Evolutionary conservation across 192 early-diverging fungal genomes (phyloP), one percentile per base, ranked within the genome.

Genomic region (Entrophospora sp.): DNA sequence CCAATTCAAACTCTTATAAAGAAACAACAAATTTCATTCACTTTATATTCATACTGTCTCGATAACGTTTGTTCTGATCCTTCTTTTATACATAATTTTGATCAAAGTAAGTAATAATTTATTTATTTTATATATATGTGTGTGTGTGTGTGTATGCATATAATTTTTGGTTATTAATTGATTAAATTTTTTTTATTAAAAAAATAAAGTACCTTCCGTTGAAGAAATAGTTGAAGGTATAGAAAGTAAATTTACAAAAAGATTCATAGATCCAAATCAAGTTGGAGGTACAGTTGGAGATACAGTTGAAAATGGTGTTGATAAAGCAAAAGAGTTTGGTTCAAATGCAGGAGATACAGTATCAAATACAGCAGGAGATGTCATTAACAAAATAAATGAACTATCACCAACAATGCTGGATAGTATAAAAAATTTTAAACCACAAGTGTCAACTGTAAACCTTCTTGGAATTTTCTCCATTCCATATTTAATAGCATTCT

Each of bases 1-100:
- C n/a, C 6, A 8, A 56, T 66, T 24, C 24, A 25, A 18, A 9
- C 1, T 5, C 18, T 66, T 16, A 53, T 36, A 14, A 25, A 52
- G 6, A 66, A 55, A 24, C 28, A 52, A n/a, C 16, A 25, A 0
- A 66, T 66, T 13, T 43, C 36, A 13, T 66, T 66, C 14, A 66
- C 64, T 37, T 55, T 66, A 22, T 32, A 55, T 18, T 49, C 51
- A 4, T 31, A 66, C 43, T 66, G 64, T 30, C 24, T 66, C 0
- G 64, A 66, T 42, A 27, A 66, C 30, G 6, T 30, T 31, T 66
- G 64, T 18, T 42, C 64, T 5, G 14, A 24, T 6, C 51, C 51
- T 25, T 42, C 27, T 2, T 20, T 66, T 2, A 4, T 38, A 9
- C 24, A 66, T 43, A 28, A 43, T 18, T 66, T 66, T 43, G 64